A percentile compares a stretch with the other conserved stretches of the same genome.
Conservation (phyloP, 139 green algal genomes). For the Volvox reticuliferus region DNA sequence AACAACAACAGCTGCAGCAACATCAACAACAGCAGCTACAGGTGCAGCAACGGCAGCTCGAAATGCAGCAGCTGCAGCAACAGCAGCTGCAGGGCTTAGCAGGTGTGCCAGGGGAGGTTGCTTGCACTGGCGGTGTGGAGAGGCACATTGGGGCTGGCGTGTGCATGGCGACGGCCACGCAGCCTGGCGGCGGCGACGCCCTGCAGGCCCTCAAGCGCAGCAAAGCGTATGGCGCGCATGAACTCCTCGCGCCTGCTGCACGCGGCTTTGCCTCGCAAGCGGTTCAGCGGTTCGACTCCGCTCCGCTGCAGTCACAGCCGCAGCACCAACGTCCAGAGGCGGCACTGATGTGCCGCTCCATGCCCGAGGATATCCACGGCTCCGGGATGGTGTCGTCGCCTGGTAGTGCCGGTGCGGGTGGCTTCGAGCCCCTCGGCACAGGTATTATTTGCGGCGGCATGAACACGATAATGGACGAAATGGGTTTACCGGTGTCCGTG, state of each 20-base stretch:
- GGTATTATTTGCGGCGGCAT: too few species aligned
- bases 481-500: too few species aligned
- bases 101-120: neutral
- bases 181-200: neutral
- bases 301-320: neutral
- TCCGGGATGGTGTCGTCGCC: neutral
- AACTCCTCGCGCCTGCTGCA: neutral
- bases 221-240: neutral
- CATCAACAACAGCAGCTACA: constrained; percentile 1
- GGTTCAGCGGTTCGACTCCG: neutral
- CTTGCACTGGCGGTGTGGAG: neutral
- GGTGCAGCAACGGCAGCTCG: neutral
- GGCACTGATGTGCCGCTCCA: neutral
- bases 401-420: too few species aligned
- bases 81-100: neutral
- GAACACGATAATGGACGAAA: too few species aligned
- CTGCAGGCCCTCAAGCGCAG: constrained; percentile 35
- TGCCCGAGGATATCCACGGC: neutral
- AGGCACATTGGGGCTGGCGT: neutral
- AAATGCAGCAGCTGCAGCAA: neutral
- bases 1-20: neutral
- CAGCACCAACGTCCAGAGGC: neutral
- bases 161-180: neutral
- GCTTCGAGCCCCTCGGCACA: too few species aligned
- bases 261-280: constrained; percentile 7